Percentiles rank a stretch among this genome's conserved stretches.
These are phyloP conservation scores for Fusarium cyanostomum DNA, from an alignment of 2,329 filamentous ascomycete species.

Conservation along the genomic window DNA sequence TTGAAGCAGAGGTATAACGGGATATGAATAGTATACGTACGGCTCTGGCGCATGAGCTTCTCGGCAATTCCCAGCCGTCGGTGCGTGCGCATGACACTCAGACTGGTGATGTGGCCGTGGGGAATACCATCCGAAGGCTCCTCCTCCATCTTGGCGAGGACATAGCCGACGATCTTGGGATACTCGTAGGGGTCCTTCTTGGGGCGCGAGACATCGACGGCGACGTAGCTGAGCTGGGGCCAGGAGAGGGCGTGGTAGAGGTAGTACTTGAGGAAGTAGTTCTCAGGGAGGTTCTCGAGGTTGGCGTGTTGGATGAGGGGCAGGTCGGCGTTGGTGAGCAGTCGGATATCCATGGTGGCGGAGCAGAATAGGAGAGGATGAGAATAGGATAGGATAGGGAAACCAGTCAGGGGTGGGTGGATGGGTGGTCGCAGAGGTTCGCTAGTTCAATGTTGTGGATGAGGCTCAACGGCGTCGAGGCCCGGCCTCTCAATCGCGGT, in stretches of 20 bases:
- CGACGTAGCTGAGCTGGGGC: constrained; percentile 97
- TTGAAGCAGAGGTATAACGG: no score
- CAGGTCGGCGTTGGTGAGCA: constrained; percentile 84
- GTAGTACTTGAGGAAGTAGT: constrained; percentile 99
- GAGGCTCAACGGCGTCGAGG: constrained; percentile 21
- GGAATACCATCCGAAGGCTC: constrained; percentile 89
- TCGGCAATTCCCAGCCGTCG: constrained; percentile 90
- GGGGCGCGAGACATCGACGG: constrained; percentile 87
- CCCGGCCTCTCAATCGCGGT: background rate
- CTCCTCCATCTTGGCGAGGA: constrained; percentile 99
- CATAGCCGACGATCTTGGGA: constrained; percentile 97
- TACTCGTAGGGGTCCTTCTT: constrained; percentile 84
- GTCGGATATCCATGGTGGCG: constrained; percentile 84
- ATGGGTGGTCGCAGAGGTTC: background rate
- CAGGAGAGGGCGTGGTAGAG: constrained; percentile 98
- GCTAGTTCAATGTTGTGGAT: background rate
- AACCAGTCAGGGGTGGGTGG: no score
- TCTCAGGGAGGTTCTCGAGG: constrained; percentile 98
- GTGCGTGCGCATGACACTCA: constrained; percentile 97
- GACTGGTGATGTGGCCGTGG: constrained; percentile 94
- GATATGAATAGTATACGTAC: constrained; percentile 61
- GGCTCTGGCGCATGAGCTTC: constrained; percentile 96
- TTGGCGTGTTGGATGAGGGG: constrained; percentile 97
- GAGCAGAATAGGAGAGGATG: background rate
- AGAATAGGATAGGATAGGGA: background rate